These are phyloP conservation scores for Melampsora abietis-canadensis DNA, from an alignment of 1,284 basidiomycete species.

Conservation along the genomic window DNA sequence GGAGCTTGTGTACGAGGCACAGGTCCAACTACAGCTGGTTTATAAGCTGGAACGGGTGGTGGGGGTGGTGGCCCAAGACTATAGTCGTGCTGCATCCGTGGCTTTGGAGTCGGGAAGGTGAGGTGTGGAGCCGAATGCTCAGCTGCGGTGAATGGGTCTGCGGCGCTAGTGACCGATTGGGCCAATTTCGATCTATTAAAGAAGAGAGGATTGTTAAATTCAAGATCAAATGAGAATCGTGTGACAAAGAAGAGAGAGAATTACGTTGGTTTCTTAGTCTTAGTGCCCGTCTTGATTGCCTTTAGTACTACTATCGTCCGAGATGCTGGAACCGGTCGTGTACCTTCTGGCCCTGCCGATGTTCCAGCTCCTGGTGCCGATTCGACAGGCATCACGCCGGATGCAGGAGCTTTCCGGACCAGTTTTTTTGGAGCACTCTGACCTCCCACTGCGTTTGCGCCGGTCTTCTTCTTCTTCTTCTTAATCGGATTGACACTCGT, in stretches of 20 bases:
- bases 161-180: constrained; percentile 5
- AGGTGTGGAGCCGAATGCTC: not conserved
- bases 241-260: not conserved
- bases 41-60: constrained; percentile 41
- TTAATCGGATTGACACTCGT: not conserved
- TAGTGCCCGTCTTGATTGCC: too few species aligned
- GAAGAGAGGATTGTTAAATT: not conserved
- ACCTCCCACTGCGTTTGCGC: too few species aligned
- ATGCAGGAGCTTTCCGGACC: not conserved
- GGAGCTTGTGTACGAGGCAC: constrained; percentile 14
- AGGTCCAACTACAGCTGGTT: constrained; percentile 17
- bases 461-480: constrained; percentile 6
- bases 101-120: constrained; percentile 11
- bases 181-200: constrained; percentile 16
- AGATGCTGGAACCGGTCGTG: too few species aligned
- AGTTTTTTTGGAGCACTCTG: too few species aligned
- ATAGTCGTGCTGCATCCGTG: constrained; percentile 22
- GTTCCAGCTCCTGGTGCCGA: not conserved
- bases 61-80: constrained; percentile 33
- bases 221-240: not conserved
- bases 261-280: not conserved
- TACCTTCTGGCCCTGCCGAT: too few species aligned
- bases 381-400: not conserved
- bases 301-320: too few species aligned
- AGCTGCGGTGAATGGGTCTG: constrained; percentile 7